Base-by-base conservation (phyloP, 352 stramenopile species). In the Phytophthora agathidicida region DNA sequence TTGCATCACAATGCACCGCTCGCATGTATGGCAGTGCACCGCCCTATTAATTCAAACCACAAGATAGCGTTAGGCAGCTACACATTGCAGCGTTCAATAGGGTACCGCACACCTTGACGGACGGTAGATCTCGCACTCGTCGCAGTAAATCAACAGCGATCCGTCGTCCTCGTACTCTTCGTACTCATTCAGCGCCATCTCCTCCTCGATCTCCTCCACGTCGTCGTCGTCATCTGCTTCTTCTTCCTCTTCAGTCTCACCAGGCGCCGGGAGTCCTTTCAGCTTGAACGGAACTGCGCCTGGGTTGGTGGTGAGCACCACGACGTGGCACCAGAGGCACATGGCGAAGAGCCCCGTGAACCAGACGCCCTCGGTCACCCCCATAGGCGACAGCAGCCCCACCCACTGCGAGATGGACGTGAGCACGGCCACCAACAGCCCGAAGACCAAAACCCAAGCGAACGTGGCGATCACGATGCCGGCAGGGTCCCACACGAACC, bases 261-360 rank as follows among this genome's bases (percentile, higher is more conserved):
- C 32, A 11, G 44, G 44, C 6, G 59, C 42, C n/a, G 51, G 7
- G 14, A 64, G 38, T 1, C 60, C 67, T 16, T 69, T 66, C 5
- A 78, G 69, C 30, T 70, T 74, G 20, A 45, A 71, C 2, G 83
- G 86, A 14, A 93, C 80, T 2, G 74, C 80, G n/a, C 80, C 86
- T 6, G 86, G 86, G 38, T 95, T 85, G 9, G 71, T 93, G 1
- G 79, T 95, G 66, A 93, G 84, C 53, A 89, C 80, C 27, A 77
- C 73, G 14, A 73, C 45, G 63, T 93, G 84, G 13, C 67, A 77
- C 81, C 81, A 91, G 53, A 90, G 77, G 51, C 78, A 88, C 78
- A 93, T 88, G 35, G 45, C 64, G 19, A 93, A 63, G n/a, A 87
- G 77, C 5, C 55, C 65, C 6, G 65, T 65, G 57, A 93, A 78